Conservation (phyloP, 805 yeast genomes). For the Candida saitoana region DNA sequence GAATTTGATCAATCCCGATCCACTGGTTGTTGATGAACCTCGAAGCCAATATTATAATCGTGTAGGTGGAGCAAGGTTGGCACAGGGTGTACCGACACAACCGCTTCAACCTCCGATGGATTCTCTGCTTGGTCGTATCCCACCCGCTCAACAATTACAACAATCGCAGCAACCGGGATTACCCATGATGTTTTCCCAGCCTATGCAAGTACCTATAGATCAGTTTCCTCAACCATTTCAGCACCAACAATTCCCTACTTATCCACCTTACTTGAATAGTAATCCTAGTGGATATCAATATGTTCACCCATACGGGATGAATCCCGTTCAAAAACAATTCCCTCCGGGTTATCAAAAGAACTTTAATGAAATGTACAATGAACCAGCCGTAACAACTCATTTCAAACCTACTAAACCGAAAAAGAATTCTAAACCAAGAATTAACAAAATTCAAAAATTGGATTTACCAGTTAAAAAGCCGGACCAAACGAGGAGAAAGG, state of each 20-base stretch:
- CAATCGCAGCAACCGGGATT: not conserved
- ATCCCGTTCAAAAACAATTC: not conserved
- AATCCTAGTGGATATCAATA: conserved; percentile 4
- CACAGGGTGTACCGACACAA: not conserved
- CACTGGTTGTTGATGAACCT: not conserved
- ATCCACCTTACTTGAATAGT: conserved; percentile 2
- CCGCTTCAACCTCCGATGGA: not conserved
- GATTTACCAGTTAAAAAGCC: not conserved
- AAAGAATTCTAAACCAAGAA: conserved; percentile 33
- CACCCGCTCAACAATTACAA: not conserved
- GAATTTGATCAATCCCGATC: not conserved
- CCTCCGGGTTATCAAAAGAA: not conserved
- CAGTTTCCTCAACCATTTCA: conserved; percentile 4
- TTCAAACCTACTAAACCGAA: conserved; percentile 37
- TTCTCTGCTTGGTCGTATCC: not conserved
- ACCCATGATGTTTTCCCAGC: conserved; percentile 3
- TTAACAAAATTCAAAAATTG: conserved; percentile 26
- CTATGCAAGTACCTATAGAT: conserved; percentile 3
- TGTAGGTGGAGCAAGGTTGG: not conserved
- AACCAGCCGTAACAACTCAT: conserved; percentile 6
- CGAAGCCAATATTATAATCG: not conserved
- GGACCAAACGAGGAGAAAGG: not conserved
- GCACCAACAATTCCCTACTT: not conserved
- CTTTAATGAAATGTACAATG: not conserved
- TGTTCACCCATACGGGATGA: not conserved